Percentiles rank a stretch among this genome's conserved stretches.
Evolutionary conservation across 116 monocot genomes (phyloP).

Genomic region (Papilionanthe hybrid): DNA sequence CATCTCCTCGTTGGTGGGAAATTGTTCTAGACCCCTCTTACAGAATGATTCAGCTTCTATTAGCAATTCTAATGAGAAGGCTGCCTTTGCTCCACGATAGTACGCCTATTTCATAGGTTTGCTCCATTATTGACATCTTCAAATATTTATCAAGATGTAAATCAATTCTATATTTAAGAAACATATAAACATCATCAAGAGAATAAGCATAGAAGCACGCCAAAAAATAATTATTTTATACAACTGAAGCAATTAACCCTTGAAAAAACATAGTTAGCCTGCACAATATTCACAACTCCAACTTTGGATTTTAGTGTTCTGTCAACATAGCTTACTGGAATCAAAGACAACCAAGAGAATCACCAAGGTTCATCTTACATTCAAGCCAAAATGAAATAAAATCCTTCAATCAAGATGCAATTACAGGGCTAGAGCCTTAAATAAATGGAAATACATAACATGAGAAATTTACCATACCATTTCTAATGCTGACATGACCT

Average conservation of each 20-base stretch:
- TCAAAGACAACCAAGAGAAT: not conserved
- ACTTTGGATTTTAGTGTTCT: not conserved
- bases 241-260: not conserved
- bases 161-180: not conserved
- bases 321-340: not conserved
- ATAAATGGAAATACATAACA: no score
- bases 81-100: conserved; percentile 91
- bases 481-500: no score
- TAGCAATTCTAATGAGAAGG: conserved; percentile 55
- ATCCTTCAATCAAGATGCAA: not conserved
- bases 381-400: not conserved
- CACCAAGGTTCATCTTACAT: not conserved
- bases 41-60: conserved; percentile 65
- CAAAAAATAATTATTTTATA: not conserved
- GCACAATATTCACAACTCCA: not conserved
- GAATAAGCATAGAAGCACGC: not conserved
- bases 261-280: not conserved
- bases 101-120: conserved; percentile 49
- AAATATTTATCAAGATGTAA: not conserved
- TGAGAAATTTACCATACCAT: no score
- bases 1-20: conserved; percentile 72
- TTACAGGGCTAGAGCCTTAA: not conserved
- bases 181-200: not conserved
- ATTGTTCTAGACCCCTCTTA: conserved; percentile 56
- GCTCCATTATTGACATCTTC: not conserved